phyloP scores from a whole-genome alignment of 2,329 filamentous ascomycete genomes.

The Colletotrichum karsti region DNA sequence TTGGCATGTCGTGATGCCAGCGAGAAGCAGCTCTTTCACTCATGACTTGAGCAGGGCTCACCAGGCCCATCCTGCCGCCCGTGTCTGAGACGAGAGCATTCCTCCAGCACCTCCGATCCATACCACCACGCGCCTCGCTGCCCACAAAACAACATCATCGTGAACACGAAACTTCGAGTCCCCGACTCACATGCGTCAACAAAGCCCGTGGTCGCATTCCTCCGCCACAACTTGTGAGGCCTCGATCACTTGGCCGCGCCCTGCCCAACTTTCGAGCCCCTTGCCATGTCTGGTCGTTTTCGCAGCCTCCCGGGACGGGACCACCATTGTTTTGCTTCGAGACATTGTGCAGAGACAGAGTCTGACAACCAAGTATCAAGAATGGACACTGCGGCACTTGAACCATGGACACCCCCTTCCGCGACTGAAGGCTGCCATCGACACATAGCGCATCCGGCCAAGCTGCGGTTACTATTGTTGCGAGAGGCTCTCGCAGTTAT shows the following conservation, averaged over 20 bases:
- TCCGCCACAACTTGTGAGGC: background rate
- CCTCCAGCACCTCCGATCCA: background rate
- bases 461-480: background rate
- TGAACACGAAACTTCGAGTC: background rate
- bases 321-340: constrained; percentile 18
- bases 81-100: background rate
- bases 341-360: constrained; percentile 21
- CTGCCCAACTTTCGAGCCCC: background rate
- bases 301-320: constrained; percentile 7
- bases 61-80: background rate
- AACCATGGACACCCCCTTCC: background rate
- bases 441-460: background rate
- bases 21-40: background rate
- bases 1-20: background rate
- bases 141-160: background rate
- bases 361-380: background rate
- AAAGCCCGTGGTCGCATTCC: constrained; percentile 5
- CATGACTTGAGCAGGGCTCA: background rate
- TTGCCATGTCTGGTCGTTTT: background rate
- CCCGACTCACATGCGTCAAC: background rate
- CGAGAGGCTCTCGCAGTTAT: background rate
- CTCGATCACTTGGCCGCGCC: background rate
- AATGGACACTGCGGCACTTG: background rate
- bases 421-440: background rate
- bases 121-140: constrained; percentile 1